Evolutionary conservation across 2,329 filamentous ascomycete genomes (phyloP).

Genomic region (Ophiocordyceps australis): DNA sequence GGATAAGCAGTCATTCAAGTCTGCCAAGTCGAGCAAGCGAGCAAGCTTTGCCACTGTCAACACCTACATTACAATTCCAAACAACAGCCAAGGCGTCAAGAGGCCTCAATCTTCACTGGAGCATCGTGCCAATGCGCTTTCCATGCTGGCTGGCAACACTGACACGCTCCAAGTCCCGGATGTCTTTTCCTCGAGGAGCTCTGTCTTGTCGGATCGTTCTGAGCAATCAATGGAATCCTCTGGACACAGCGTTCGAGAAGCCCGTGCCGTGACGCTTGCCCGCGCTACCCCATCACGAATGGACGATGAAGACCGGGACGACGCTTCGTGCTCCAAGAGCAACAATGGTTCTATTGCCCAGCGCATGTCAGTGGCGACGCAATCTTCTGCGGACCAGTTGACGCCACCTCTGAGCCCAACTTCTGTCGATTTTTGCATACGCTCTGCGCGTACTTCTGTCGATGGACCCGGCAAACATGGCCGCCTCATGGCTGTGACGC

Average conservation of each 20-base stretch:
- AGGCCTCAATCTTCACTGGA: too few relatives aligned
- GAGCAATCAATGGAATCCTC: too few relatives aligned
- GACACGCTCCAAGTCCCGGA: too few relatives aligned
- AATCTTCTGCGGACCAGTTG: slow-evolving; percentile 19
- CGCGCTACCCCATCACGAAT: too few relatives aligned
- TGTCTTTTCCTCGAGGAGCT: too few relatives aligned
- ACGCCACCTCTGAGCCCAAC: slow-evolving; percentile 33
- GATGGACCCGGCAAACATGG: slow-evolving; percentile 12
- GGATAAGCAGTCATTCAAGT: slow-evolving; percentile 4
- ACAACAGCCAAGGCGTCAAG: too few relatives aligned
- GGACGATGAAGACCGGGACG: too few relatives aligned
- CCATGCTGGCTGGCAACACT: not conserved
- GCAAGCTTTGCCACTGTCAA: slow-evolving; percentile 20
- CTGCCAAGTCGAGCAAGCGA: slow-evolving; percentile 11
- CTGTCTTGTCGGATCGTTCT: too few relatives aligned
- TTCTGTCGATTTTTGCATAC: slow-evolving; percentile 29
- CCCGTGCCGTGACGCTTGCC: slow-evolving; percentile 18
- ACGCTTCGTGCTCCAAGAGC: too few relatives aligned
- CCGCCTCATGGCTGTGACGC: slow-evolving; percentile 38
- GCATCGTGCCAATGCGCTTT: too few relatives aligned
- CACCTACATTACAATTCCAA: slow-evolving; percentile 23
- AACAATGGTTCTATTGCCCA: too few relatives aligned
- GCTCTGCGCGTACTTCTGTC: slow-evolving; percentile 18
- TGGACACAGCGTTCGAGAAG: slow-evolving; percentile 17
- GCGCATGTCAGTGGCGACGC: slow-evolving; percentile 7